phyloP scores from a whole-genome alignment of 2,329 filamentous ascomycete genomes.

The Colletotrichum sp. region DNA sequence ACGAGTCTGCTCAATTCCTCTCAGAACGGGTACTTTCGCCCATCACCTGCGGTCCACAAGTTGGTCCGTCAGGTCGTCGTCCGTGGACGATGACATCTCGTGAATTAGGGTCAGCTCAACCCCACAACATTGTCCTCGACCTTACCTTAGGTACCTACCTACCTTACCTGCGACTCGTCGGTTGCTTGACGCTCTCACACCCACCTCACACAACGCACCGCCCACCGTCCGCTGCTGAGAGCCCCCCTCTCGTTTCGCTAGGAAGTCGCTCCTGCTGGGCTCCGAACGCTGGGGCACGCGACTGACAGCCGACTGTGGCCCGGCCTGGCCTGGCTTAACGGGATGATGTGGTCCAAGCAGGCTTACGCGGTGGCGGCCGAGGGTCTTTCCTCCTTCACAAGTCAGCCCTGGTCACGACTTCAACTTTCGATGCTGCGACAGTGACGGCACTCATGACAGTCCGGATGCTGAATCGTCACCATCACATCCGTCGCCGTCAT shows the following conservation, averaged over 20 bases:
- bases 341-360: neutral
- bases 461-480: neutral
- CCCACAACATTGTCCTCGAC: neutral
- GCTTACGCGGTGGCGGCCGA: neutral
- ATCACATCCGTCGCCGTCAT: neutral
- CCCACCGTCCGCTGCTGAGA: neutral
- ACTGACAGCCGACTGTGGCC: neutral
- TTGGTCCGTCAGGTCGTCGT: neutral
- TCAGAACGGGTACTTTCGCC: neutral
- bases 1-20: neutral
- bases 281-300: neutral
- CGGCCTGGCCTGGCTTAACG: neutral
- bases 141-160: neutral
- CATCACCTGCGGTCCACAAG: neutral
- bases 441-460: neutral
- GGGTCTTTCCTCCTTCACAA: neutral
- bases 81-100: neutral
- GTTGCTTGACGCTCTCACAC: neutral
- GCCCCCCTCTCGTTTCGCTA: slow-evolving; percentile 10
- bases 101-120: neutral
- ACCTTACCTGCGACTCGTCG: neutral
- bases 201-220: neutral
- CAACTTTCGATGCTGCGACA: neutral
- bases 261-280: neutral
- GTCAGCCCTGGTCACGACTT: neutral